phyloP scores from a whole-genome alignment of 148 eudicot species.

The Euryodendron excelsum region DNA sequence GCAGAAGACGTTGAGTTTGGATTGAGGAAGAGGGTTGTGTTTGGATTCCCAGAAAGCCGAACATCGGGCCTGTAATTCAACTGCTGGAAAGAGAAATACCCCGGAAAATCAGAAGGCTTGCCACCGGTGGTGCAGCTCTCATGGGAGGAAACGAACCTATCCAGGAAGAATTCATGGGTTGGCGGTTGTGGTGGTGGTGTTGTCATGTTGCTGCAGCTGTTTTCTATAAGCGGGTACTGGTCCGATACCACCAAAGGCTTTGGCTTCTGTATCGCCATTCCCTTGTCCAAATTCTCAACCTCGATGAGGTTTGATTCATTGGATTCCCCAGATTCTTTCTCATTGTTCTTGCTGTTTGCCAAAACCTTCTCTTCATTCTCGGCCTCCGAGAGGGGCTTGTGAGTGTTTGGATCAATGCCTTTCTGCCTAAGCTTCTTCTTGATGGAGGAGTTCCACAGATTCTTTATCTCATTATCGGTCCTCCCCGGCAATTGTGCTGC shows the following conservation, averaged over 20 bases:
- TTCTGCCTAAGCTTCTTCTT: slow-evolving; percentile 86
- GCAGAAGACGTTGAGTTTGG: slow-evolving; percentile 7
- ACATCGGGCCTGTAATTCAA: slow-evolving; percentile 26
- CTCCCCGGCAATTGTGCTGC: slow-evolving; percentile 90
- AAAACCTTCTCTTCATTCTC: slow-evolving; percentile 45
- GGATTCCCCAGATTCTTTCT: slow-evolving; percentile 72
- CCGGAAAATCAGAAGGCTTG: slow-evolving; percentile 20
- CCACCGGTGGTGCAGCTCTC: slow-evolving; percentile 24
- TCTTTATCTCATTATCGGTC: slow-evolving; percentile 93
- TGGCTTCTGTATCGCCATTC: slow-evolving; percentile 19
- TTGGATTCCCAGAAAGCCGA: slow-evolving; percentile 22
- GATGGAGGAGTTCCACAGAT: slow-evolving; percentile 85
- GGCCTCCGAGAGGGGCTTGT: slow-evolving; percentile 66
- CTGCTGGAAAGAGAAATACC: slow-evolving; percentile 28
- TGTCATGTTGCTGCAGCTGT: background rate
- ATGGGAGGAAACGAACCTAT: slow-evolving; percentile 29
- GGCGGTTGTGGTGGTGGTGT: slow-evolving; percentile 11
- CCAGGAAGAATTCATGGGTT: slow-evolving; percentile 36
- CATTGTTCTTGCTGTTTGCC: slow-evolving; percentile 26
- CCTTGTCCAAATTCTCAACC: slow-evolving; percentile 7
- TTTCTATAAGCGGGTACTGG: no score
- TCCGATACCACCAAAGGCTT: background rate
- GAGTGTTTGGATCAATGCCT: slow-evolving; percentile 91
- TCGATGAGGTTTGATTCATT: background rate
- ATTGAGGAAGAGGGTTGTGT: slow-evolving; percentile 34